Evolutionary conservation across 306 rosid genomes (phyloP), one percentile per base, ranked within the genome.

Genomic region (Cucumis melo): DNA sequence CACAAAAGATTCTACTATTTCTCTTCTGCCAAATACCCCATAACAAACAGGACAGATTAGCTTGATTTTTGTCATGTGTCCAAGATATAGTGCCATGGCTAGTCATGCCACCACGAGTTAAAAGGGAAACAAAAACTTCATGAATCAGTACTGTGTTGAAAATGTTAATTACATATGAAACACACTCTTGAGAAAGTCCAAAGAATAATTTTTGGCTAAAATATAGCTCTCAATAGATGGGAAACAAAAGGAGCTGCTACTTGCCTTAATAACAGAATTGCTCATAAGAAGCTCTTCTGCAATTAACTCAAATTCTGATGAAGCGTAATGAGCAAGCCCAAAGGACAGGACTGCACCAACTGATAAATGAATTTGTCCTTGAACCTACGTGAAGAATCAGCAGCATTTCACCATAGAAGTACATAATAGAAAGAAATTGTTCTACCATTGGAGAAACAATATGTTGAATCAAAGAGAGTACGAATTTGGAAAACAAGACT

Each of bases 271-370:
- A 74, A 81, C 82, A 78, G 97, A 91, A 84, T 94, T 94, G 77
- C 98, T 91, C 98, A 94, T 94, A 81, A 94, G 81, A 87, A 94
- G 98, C 89, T 94, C 98, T 83, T 94, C 98, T 53, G 98, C 98
- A 97, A 91, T 91, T 78, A 94, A 80, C 89, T 94, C 98, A 81
- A 94, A 92, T 84, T 85, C 98, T 57, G 98, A 94, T 70, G 97
- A 84, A 51, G 94, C 83, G 80, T 77, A 88, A 86, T 94, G 98
- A 59, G 92, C 96, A 78, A 94, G 96, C 76, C 98, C 98, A 86
- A 94, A 90, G 88, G 91, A 89, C 84, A 94, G 85, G 81, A 80
- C 88, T 23, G 95, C 88, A 29, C 92, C 90, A 84, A 11, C 82
- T 56, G 89, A 84, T 83, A 94, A 80, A 72, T 87, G 93, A 86